A percentile compares a stretch with the other conserved stretches of the same genome.
phyloP scores from a whole-genome alignment of 345 rosid species.

The Ceriops zippeliana region DNA sequence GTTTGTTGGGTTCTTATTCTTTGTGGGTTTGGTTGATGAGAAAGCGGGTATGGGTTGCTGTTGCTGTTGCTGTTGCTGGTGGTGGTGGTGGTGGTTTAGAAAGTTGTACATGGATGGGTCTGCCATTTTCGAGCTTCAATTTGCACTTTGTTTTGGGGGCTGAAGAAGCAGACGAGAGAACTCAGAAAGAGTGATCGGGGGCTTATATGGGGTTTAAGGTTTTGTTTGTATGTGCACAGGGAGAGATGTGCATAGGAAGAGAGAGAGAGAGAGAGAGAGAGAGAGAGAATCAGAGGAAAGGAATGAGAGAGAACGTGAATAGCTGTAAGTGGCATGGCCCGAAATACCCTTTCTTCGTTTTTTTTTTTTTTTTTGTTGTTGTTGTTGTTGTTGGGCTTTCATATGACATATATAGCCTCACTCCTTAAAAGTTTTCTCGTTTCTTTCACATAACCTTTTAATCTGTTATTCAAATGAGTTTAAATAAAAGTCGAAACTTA shows the following conservation, averaged over 20 bases:
- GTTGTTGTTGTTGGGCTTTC: too few relatives aligned
- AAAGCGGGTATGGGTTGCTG: not conserved
- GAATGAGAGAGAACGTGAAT: slow-evolving; percentile 6
- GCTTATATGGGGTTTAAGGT: slow-evolving; percentile 25
- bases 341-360: slow-evolving; percentile 12
- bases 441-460: too few relatives aligned
- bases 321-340: slow-evolving; percentile 5
- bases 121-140: slow-evolving; percentile 28
- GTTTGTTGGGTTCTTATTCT: slow-evolving; percentile 7
- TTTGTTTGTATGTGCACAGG: not conserved
- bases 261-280: too few relatives aligned
- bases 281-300: too few relatives aligned
- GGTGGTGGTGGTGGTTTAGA: slow-evolving; percentile 22
- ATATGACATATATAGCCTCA: too few relatives aligned
- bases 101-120: slow-evolving; percentile 44
- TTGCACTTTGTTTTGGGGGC: slow-evolving; percentile 13
- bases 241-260: not conserved
- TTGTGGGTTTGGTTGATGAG: slow-evolving; percentile 28
- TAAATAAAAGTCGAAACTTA: too few relatives aligned
- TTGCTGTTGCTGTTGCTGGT: not conserved
- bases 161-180: not conserved
- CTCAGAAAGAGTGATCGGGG: not conserved
- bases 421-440: too few relatives aligned
- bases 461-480: too few relatives aligned
- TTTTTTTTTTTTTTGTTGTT: not conserved